Evolutionary conservation across 108 stramenopile species (phyloP), one percentile per base, ranked within the genome.

Genomic region (Skeletonema menzelii): DNA sequence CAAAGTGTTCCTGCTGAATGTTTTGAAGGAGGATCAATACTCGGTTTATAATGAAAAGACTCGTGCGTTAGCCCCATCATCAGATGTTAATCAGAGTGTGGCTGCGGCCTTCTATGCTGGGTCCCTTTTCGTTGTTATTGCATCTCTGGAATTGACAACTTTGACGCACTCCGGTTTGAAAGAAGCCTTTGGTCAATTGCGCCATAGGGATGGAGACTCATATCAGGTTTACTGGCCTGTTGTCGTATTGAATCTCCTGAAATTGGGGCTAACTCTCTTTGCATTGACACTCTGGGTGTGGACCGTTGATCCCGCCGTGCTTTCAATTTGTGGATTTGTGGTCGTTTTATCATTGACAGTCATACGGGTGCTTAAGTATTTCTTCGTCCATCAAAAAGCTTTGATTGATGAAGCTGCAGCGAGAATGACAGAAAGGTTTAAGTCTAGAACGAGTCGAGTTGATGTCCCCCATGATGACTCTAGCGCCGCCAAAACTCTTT

Each of bases 341-440:
- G n/a, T 69, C 13, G 67, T 69, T 61, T 6, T 63, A 30, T 27
- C 57, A 1, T 15, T 63, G 61, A 35, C 67, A 27, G 28, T 32
- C 10, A 69, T 59, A 14, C 15, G 67, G 0, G 34, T 69, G 8
- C 60, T 69, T 10, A 35, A 62, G 8, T 69, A 19, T 12, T 56
- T 58, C 56, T 65, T 65, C 56, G 49, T 65, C 19, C 17, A 65
- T 24, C 64, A 65, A 20, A 65, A 57, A 46, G 44, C n/a, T 17
- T 2, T 47, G 42, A 60, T 60, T 44, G 27, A 40, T 49, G 56
- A 65, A 19, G 64, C 64, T 24, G 56, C 56, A 14, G 17, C 27
- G 8, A 65, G 56, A 58, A 20, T 65, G 19, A 65, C 64, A 5
- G 42, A 47, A 44, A 60, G 42, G 10, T 60, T 60, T 60, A 37